Conservation (phyloP, 2,329 filamentous ascomycete species). For the Fusarium transvaalense region DNA sequence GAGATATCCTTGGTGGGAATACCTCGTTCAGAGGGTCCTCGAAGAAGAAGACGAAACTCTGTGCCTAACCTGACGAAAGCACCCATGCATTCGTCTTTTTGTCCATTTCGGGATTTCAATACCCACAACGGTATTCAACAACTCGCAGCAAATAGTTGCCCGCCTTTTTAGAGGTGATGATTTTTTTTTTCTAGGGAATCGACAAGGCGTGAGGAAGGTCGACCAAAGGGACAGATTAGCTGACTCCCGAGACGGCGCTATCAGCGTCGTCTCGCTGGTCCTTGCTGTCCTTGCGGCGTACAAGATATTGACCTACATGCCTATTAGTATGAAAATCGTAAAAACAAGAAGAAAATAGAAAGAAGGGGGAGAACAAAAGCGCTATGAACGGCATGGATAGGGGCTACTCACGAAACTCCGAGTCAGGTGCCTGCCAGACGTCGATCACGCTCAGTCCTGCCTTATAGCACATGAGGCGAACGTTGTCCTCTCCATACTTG, state of each 20-base stretch:
- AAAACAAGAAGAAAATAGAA: background rate
- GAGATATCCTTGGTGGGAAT: constrained; percentile 57
- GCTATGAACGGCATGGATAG: background rate
- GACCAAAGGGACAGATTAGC: constrained; percentile 24
- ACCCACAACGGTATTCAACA: constrained; percentile 32
- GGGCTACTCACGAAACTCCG: constrained; percentile 54
- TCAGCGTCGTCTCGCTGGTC: constrained; percentile 54
- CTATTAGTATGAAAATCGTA: constrained; percentile 40
- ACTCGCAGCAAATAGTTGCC: constrained; percentile 45
- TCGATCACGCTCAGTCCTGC: constrained; percentile 54
- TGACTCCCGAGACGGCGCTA: constrained; percentile 54
- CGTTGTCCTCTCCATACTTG: constrained; percentile 55
- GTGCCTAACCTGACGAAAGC: constrained; percentile 54
- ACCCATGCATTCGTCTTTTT: constrained; percentile 23
- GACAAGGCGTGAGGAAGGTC: constrained; percentile 26
- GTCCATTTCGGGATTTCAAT: constrained; percentile 29
- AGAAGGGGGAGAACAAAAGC: background rate
- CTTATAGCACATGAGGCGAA: constrained; percentile 56
- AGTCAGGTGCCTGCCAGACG: constrained; percentile 54
- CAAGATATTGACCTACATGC: constrained; percentile 54
- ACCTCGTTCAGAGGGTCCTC: constrained; percentile 52
- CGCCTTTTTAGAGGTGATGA: constrained; percentile 44
- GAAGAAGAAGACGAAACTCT: constrained; percentile 53
- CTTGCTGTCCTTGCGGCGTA: constrained; percentile 49
- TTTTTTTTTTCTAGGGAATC: constrained; percentile 26